Evolutionary conservation across 768 basidiomycete genomes (phyloP), one percentile per base, ranked within the genome.

Genomic region (Thelephora ganbajun): DNA sequence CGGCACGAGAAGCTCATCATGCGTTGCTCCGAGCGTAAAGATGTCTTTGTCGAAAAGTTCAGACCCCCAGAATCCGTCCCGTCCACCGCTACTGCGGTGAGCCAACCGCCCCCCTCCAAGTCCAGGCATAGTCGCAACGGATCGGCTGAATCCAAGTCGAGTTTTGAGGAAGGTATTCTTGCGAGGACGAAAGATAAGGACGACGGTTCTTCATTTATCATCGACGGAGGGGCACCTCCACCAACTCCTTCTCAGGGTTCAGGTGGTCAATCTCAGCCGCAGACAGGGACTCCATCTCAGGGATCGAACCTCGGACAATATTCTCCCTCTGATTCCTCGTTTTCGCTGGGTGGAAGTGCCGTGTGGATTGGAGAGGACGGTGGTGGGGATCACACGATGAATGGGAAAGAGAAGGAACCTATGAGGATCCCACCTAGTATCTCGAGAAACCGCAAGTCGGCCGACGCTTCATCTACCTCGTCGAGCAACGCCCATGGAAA

Each of bases 21-120:
- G 74, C 85, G 93, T 23, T 74, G 79, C 1, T 88, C 85, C 12
- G 93, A 98, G 51, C 76, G 91, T 30, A 91, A 88, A 60, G 93
- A 97, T 59, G 73, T 96, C 39, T 93, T 98, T 59, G 69, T 79
- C 16, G 93, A 97, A 56, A 88, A 86, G 62, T 88, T 90, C 62
- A 60, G 23, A 65, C 54, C 48, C 42, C 26, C 44, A 43, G 35
- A 49, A 14, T 20, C 41, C 44, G 19, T 50, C 51, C 23, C 56
- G 51, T 57, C 57, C 56, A 16, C 52, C 36, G 50, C 46, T 5
- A 55, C 50, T 3, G 49, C 50, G 7, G 53, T 47, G 18, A 51
- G 52, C 41, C 49, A 50, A 30, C 45, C 16, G n/a, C 45, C 22
- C 42, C 35, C 33, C 56, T 48, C 20, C 12, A 48, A 45, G 35